Evolutionary conservation across 768 basidiomycete species (phyloP).

Genomic region (Neoboletus subvelutipes): DNA sequence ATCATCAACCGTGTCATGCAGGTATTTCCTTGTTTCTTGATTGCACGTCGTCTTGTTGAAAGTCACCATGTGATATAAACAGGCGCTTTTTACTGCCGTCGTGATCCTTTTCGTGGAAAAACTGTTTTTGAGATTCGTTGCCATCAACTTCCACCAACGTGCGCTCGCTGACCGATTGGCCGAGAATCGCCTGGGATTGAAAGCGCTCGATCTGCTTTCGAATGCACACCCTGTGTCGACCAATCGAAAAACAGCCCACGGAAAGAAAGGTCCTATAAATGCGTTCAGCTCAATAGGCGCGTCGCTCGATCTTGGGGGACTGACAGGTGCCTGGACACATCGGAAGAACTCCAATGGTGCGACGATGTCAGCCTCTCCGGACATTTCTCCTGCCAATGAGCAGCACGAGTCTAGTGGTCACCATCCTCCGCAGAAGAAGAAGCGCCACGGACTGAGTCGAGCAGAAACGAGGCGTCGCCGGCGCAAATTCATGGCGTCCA

Average conservation of each 20-base stretch:
- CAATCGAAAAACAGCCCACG: constrained; percentile 39
- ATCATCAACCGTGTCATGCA: constrained; percentile 71
- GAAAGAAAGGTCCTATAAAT: constrained; percentile 48
- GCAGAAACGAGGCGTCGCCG: constrained; percentile 41
- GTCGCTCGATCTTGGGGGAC: constrained; percentile 35
- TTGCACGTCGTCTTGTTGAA: constrained; percentile 3
- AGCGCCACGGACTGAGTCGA: constrained; percentile 20
- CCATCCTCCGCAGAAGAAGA: constrained; percentile 12
- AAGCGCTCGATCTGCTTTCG: constrained; percentile 69
- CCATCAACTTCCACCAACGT: constrained; percentile 77
- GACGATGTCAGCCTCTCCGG: constrained; percentile 4
- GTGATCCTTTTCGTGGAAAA: constrained; percentile 52
- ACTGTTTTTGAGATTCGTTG: constrained; percentile 69
- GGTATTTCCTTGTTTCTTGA: constrained; percentile 35
- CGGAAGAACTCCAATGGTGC: constrained; percentile 12
- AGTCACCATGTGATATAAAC: constrained; percentile 9
- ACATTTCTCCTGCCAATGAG: constrained; percentile 8
- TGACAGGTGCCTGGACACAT: constrained; percentile 13
- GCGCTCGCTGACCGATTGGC: constrained; percentile 71
- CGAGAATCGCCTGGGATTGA: constrained; percentile 69
- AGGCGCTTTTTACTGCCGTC: constrained; percentile 46
- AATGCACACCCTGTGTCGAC: constrained; percentile 51
- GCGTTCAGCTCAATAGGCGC: constrained; percentile 37
- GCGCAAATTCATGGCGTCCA: constrained; percentile 54
- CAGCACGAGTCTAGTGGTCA: constrained; percentile 12